Conservation (phyloP, 768 basidiomycete species). For the Suillus occidentalis region DNA sequence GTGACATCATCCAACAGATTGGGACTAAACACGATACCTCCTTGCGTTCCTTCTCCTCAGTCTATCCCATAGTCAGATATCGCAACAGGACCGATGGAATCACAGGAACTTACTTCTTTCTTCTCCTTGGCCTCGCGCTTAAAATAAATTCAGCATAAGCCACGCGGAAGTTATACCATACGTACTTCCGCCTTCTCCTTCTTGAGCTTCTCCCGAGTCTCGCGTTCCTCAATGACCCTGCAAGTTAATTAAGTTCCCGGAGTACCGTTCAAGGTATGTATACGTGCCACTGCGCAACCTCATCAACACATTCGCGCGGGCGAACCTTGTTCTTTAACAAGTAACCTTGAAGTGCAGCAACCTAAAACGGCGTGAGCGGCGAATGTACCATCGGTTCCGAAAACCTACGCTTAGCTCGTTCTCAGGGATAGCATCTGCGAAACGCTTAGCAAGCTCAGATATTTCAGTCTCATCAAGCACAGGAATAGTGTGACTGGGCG, state of each 20-base stretch:
- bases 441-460: slow-evolving; percentile 73
- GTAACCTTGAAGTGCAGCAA: slow-evolving; percentile 83
- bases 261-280: slow-evolving; percentile 7
- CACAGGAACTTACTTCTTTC: slow-evolving; percentile 49
- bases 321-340: slow-evolving; percentile 88
- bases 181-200: slow-evolving; percentile 67
- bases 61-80: slow-evolving; percentile 28
- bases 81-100: slow-evolving; percentile 1
- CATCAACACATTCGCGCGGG: slow-evolving; percentile 82
- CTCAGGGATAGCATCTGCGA: slow-evolving; percentile 82
- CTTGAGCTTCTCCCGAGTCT: slow-evolving; percentile 82
- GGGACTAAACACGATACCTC: slow-evolving; percentile 41
- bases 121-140: slow-evolving; percentile 83
- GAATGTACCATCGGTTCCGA: background rate
- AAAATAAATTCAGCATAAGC: slow-evolving; percentile 8
- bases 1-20: slow-evolving; percentile 7
- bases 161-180: background rate
- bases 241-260: slow-evolving; percentile 8
- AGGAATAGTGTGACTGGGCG: slow-evolving; percentile 57
- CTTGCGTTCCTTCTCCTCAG: slow-evolving; percentile 64
- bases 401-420: slow-evolving; percentile 78
- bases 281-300: slow-evolving; percentile 68
- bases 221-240: slow-evolving; percentile 73
- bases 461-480: slow-evolving; percentile 76
- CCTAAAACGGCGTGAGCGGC: slow-evolving; percentile 40